These are phyloP conservation scores for Nakaseomyces bracarensis DNA, from an alignment of 1,139 yeast species.

Conservation along the genomic window DNA sequence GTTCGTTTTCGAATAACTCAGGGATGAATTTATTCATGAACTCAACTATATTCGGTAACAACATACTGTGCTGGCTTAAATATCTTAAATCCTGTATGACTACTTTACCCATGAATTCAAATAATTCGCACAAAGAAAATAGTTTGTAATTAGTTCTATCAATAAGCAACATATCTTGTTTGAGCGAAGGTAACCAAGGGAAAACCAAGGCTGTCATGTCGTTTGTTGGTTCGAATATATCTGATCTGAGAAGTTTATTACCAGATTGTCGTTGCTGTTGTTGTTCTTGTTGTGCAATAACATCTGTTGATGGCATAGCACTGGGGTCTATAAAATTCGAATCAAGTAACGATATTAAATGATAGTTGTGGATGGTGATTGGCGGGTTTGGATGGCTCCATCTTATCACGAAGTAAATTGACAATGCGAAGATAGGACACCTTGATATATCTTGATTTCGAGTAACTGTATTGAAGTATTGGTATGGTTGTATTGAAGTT, in stretches of 20 bases:
- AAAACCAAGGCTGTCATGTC: conserved; percentile 22
- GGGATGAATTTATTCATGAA: conserved; percentile 25
- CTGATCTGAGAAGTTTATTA: conserved; percentile 17
- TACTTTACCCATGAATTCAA: conserved; percentile 27
- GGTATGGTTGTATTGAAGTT: conserved; percentile 23
- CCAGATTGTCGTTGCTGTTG: conserved; percentile 12
- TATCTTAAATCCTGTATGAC: conserved; percentile 29
- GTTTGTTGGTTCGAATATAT: conserved; percentile 20
- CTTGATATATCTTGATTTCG: conserved; percentile 27
- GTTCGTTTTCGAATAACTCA: conserved; percentile 20
- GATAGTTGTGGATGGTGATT: conserved; percentile 21
- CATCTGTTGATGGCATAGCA: conserved; percentile 12
- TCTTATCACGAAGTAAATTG: conserved; percentile 27
- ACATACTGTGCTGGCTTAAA: conserved; percentile 17
- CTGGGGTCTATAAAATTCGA: conserved; percentile 17
- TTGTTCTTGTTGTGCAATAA: conserved; percentile 1
- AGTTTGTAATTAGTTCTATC: conserved; percentile 30
- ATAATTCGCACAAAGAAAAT: conserved; percentile 29
- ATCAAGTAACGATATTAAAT: conserved; percentile 18
- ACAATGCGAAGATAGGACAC: conserved; percentile 30
- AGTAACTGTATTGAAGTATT: conserved; percentile 30
- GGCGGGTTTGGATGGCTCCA: conserved; percentile 26
- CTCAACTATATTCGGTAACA: conserved; percentile 24
- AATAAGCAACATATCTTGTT: conserved; percentile 22
- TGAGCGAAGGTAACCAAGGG: conserved; percentile 28